Evolutionary conservation across 1,284 basidiomycete species (phyloP).

Genomic region (Cryptococcus sp.): DNA sequence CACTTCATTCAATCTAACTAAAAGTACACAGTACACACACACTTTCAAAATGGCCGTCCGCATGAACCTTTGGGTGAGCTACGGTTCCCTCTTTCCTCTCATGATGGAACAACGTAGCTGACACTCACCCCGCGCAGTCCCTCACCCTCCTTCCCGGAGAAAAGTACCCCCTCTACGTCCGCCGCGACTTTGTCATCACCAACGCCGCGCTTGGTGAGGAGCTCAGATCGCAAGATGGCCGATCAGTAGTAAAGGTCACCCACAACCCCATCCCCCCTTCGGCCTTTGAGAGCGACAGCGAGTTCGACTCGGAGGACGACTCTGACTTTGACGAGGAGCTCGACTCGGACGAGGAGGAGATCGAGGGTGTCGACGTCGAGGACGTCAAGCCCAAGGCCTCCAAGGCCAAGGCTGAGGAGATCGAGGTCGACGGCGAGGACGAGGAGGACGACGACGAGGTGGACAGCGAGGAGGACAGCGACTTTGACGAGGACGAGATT

Average conservation of each 20-base stretch:
- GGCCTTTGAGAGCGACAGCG: slow-evolving; percentile 59
- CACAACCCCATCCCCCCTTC: slow-evolving; percentile 57
- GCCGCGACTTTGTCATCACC: slow-evolving; percentile 76
- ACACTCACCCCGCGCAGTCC: not conserved
- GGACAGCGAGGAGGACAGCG: slow-evolving; percentile 51
- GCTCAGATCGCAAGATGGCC: slow-evolving; percentile 64
- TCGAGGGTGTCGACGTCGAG: slow-evolving; percentile 56
- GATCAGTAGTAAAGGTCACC: slow-evolving; percentile 77
- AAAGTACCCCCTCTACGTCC: slow-evolving; percentile 64
- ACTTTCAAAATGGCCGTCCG: slow-evolving; percentile 43
- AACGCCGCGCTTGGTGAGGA: slow-evolving; percentile 79
- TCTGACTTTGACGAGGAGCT: slow-evolving; percentile 45
- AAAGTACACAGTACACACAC: slow-evolving; percentile 5
- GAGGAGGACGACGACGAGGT: slow-evolving; percentile 50
- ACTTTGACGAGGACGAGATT: slow-evolving; percentile 47
- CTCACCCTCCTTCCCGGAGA: slow-evolving; percentile 60
- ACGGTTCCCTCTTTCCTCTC: not conserved
- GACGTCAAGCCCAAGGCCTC: slow-evolving; percentile 12
- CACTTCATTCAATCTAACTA: slow-evolving; percentile 1
- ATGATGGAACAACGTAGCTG: slow-evolving; percentile 2
- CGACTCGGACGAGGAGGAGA: slow-evolving; percentile 48
- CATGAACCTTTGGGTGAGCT: slow-evolving; percentile 50
- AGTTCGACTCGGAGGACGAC: slow-evolving; percentile 58
- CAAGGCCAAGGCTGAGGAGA: slow-evolving; percentile 17
- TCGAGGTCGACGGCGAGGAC: slow-evolving; percentile 50